A percentile compares a stretch with the other conserved stretches of the same genome.
Evolutionary conservation across 2,329 filamentous ascomycete species (phyloP).

Genomic region (Arachnomyces sp.): DNA sequence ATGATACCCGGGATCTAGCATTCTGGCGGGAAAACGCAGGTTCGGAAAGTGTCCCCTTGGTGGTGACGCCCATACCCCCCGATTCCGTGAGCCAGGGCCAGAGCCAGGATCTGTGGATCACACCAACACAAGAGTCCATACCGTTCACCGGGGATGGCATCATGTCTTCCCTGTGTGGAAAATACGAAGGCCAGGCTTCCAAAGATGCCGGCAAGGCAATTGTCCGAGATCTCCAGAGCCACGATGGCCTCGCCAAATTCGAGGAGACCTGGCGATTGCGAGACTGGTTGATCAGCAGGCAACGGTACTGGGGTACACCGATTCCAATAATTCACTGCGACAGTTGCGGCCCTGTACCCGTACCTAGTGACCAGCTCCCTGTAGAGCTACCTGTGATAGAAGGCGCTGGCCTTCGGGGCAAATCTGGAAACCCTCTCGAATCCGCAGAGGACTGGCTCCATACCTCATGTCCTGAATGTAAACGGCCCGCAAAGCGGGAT

Average conservation of each 20-base stretch:
- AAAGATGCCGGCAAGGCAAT: constrained; percentile 54
- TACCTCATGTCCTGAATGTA: constrained; percentile 63
- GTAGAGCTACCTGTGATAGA: constrained; percentile 64
- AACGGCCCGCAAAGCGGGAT: constrained; percentile 63
- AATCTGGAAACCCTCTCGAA: constrained; percentile 69
- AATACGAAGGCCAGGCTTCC: constrained; percentile 57
- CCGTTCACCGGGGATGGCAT: constrained; percentile 59
- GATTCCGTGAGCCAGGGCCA: constrained; percentile 35
- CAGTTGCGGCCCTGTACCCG: constrained; percentile 68
- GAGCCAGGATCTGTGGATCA: constrained; percentile 11
- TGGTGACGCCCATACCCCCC: constrained; percentile 44
- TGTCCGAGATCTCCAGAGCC: constrained; percentile 41
- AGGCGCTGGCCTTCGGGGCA: constrained; percentile 58
- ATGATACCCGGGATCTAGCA: constrained; percentile 67
- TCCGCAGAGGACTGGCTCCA: constrained; percentile 64
- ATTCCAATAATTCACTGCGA: constrained; percentile 81
- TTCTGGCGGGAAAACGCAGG: constrained; percentile 69
- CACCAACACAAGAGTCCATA: constrained; percentile 33
- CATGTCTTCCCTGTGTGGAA: constrained; percentile 58
- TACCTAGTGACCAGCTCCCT: constrained; percentile 67
- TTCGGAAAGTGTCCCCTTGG: constrained; percentile 53
- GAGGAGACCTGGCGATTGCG: constrained; percentile 69
- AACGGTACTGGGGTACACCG: constrained; percentile 84
- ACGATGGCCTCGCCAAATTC: constrained; percentile 50
- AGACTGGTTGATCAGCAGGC: constrained; percentile 88